Conservation (phyloP, 495 filamentous ascomycete species). For the Hypoxylon rickii region DNA sequence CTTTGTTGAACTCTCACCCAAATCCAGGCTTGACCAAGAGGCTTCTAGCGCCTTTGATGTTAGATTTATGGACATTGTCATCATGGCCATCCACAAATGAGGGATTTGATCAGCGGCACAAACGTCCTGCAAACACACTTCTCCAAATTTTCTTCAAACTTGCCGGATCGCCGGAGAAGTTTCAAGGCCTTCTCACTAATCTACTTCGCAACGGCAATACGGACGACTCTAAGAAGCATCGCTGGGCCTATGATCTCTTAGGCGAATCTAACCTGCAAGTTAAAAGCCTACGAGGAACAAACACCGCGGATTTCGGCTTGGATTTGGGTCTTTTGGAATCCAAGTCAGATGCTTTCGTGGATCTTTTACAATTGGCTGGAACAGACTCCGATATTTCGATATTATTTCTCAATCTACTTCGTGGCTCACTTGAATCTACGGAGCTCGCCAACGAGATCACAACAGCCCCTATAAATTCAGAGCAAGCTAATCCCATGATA, state of each 20-base stretch:
- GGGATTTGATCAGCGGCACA: conserved; percentile 38
- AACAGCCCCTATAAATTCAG: conserved; percentile 35
- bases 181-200: conserved; percentile 47
- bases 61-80: conserved; percentile 71
- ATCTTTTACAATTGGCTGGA: conserved; percentile 55
- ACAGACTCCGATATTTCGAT: conserved; percentile 63
- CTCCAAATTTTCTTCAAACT: conserved; percentile 53
- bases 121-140: conserved; percentile 45
- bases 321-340: conserved; percentile 29
- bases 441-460: conserved; percentile 28
- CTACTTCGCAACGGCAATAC: conserved; percentile 46
- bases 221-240: conserved; percentile 26
- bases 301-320: neutral
- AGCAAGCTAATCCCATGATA: conserved; percentile 47
- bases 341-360: conserved; percentile 57
- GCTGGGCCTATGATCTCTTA: conserved; percentile 44
- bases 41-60: conserved; percentile 64
- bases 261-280: conserved; percentile 35
- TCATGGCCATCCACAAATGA: conserved; percentile 50
- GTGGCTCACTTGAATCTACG: conserved; percentile 58
- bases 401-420: conserved; percentile 67
- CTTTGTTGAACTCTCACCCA: conserved; percentile 67
- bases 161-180: conserved; percentile 46
- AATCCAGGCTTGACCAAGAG: conserved; percentile 75
- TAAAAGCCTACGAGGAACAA: conserved; percentile 16